phyloP scores from a whole-genome alignment of 345 rosid species.

The Hibiscus tridactylites region DNA sequence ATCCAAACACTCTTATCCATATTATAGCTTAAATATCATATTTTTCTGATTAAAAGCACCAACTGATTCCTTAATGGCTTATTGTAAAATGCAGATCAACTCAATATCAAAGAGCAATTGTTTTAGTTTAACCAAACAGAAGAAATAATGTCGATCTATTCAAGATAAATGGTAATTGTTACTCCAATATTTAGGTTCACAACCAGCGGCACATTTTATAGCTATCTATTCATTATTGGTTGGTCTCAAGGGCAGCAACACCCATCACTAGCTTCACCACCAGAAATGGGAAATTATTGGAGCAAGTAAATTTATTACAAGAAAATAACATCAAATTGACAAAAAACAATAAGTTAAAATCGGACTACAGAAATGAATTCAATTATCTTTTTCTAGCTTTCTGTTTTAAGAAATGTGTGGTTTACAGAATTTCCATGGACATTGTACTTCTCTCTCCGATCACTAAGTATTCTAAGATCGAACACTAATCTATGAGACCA shows the following conservation, averaged over 20 bases:
- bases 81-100: neutral
- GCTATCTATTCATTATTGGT: neutral
- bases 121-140: neutral
- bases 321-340: neutral
- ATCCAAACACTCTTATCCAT: neutral
- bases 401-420: neutral
- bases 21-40: neutral
- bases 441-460: neutral
- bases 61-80: neutral
- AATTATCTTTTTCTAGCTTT: neutral
- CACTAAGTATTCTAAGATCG: neutral
- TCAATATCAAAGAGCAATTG: neutral
- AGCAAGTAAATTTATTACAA: neutral
- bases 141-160: neutral
- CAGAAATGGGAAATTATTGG: neutral
- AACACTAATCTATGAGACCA: neutral
- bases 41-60: neutral
- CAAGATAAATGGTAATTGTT: neutral
- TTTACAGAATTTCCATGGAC: neutral
- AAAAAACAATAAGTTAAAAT: neutral
- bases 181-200: neutral
- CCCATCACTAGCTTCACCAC: neutral
- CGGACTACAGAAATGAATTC: neutral
- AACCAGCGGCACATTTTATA: neutral
- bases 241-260: neutral